phyloP scores from a whole-genome alignment of 179 eudicot species.

The Beta macrorhiza region DNA sequence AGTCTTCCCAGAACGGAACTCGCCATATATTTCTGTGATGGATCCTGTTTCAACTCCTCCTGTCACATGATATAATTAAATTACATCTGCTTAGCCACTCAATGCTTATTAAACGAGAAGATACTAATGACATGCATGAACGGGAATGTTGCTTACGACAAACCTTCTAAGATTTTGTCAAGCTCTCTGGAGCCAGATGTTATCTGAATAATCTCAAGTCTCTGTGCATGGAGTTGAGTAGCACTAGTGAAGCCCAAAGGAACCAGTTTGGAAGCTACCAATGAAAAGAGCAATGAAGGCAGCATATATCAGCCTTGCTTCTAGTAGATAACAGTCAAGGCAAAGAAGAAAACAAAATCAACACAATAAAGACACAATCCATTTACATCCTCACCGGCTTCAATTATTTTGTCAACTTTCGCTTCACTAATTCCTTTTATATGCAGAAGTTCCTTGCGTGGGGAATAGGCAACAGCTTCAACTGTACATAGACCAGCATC shows the following conservation, averaged over 20 bases:
- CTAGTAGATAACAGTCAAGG: background rate
- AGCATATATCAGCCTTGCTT: constrained; percentile 3
- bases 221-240: constrained; percentile 84
- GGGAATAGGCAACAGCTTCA: constrained; percentile 86
- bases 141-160: background rate
- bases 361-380: background rate
- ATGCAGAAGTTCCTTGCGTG: constrained; percentile 91
- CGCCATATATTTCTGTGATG: constrained; percentile 94
- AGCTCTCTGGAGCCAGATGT: constrained; percentile 93
- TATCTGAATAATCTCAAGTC: constrained; percentile 88
- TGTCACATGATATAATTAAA: constrained; percentile 28
- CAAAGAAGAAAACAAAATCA: constrained; percentile 11
- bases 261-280: constrained; percentile 82
- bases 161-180: constrained; percentile 89
- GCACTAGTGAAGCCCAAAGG: constrained; percentile 98
- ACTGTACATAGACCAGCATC: constrained; percentile 96
- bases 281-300: constrained; percentile 22
- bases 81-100: background rate
- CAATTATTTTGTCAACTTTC: constrained; percentile 92
- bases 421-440: constrained; percentile 98
- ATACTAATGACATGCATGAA: background rate
- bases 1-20: constrained; percentile 95
- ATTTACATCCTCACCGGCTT: constrained; percentile 59
- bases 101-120: background rate
- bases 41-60: constrained; percentile 98